Evolutionary conservation across 2,329 filamentous ascomycete genomes (phyloP).

Genomic region (Falciphora oryzae): DNA sequence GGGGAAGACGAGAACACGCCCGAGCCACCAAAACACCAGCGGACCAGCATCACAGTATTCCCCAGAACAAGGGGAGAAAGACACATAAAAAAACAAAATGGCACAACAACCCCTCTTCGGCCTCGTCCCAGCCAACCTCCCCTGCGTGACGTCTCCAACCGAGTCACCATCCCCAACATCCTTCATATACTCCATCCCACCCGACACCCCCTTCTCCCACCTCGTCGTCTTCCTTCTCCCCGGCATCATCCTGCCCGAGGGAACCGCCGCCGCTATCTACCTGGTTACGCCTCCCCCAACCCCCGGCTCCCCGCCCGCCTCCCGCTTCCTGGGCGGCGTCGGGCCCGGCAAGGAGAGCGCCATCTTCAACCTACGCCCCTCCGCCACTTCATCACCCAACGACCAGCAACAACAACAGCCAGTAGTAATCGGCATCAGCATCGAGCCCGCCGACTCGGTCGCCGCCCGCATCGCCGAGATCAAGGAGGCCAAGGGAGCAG

Average conservation of each 20-base stretch:
- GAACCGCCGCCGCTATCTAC: constrained; percentile 85
- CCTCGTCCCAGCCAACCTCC: constrained; percentile 54
- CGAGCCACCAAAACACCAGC: neutral
- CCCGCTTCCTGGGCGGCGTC: constrained; percentile 75
- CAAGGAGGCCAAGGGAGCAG: constrained; percentile 28
- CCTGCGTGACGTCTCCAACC: constrained; percentile 48
- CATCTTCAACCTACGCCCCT: constrained; percentile 68
- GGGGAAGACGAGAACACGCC: neutral
- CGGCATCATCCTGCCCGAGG: constrained; percentile 62
- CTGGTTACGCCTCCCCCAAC: constrained; percentile 49
- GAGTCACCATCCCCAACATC: constrained; percentile 47
- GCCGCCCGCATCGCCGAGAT: constrained; percentile 61
- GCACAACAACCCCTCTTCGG: constrained; percentile 46
- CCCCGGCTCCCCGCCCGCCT: constrained; percentile 33
- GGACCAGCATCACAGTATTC: no score
- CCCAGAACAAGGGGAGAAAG: no score
- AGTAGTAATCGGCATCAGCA: constrained; percentile 74
- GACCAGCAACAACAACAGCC: constrained; percentile 30
- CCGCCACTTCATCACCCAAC: constrained; percentile 16
- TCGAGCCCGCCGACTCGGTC: constrained; percentile 73
- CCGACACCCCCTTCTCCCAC: constrained; percentile 60
- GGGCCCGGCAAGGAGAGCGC: constrained; percentile 87
- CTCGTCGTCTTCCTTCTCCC: constrained; percentile 88
- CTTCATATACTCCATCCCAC: constrained; percentile 48
- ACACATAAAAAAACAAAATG: constrained; percentile 23